These are phyloP conservation scores for Phialemoniopsis sp. DNA, from an alignment of 2,329 filamentous ascomycete genomes.

Conservation along the genomic window DNA sequence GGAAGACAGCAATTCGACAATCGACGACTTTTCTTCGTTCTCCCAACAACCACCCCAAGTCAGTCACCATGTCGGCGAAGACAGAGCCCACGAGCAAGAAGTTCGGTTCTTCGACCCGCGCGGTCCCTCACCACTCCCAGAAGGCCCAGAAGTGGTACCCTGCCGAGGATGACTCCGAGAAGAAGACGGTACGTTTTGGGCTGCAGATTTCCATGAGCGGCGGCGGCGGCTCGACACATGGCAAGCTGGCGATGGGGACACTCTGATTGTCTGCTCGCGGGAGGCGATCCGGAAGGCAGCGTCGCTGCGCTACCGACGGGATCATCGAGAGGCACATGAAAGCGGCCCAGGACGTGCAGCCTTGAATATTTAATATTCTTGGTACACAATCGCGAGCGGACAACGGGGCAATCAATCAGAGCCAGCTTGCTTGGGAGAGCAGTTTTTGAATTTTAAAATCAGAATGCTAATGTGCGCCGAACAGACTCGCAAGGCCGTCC, in stretches of 20 bases:
- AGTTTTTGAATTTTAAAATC: neutral
- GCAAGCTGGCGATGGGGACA: neutral
- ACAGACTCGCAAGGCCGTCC: conserved; percentile 92
- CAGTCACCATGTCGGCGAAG: conserved; percentile 68
- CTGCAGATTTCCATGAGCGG: conserved; percentile 8
- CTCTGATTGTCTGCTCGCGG: neutral
- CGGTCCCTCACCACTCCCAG: conserved; percentile 79
- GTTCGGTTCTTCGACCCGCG: conserved; percentile 95
- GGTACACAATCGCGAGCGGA: too few relatives aligned
- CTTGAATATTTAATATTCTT: too few relatives aligned
- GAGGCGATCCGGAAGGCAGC: too few relatives aligned
- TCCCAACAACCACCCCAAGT: conserved; percentile 1
- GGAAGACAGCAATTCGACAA: conserved; percentile 7
- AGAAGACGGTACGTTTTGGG: conserved; percentile 82
- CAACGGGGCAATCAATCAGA: too few relatives aligned
- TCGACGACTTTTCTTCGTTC: conserved; percentile 10
- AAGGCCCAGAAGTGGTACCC: conserved; percentile 99
- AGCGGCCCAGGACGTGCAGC: too few relatives aligned
- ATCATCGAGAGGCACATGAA: too few relatives aligned
- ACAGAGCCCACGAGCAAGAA: conserved; percentile 76
- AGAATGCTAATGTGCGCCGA: conserved; percentile 11
- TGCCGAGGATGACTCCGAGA: conserved; percentile 82
- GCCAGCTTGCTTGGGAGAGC: neutral
- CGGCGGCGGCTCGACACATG: conserved; percentile 4
- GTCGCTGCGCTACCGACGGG: too few relatives aligned